Evolutionary conservation across 805 yeast genomes (phyloP).

Genomic region (Candida peoriensis): DNA sequence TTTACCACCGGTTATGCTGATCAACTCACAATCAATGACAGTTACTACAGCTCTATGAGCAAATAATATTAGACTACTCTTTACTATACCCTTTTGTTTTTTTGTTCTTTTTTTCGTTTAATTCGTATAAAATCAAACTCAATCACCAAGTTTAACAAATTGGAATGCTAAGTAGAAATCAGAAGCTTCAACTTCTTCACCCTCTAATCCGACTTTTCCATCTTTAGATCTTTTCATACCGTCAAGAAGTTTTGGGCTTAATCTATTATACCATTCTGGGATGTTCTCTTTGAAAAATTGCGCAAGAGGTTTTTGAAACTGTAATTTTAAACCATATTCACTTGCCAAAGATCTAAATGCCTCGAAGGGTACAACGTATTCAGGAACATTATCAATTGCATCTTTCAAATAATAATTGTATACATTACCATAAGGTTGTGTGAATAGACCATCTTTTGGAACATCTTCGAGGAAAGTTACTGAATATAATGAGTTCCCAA

Average conservation of each 20-base stretch:
- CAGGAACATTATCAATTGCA: slow-evolving; percentile 96
- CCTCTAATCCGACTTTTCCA: slow-evolving; percentile 82
- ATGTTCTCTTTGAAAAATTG: slow-evolving; percentile 80
- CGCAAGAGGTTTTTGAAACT: slow-evolving; percentile 70
- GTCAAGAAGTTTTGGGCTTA: slow-evolving; percentile 58
- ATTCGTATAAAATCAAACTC: background rate
- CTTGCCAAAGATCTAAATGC: slow-evolving; percentile 77
- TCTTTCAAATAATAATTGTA: slow-evolving; percentile 81
- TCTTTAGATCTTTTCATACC: slow-evolving; percentile 64
- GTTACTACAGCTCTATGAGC: slow-evolving; percentile 96
- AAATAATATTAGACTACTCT: slow-evolving; percentile 42
- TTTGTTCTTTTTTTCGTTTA: background rate
- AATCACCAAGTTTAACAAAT: slow-evolving; percentile 52
- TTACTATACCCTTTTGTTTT: background rate
- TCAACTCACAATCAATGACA: slow-evolving; percentile 92
- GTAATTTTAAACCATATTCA: slow-evolving; percentile 71
- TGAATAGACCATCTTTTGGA: slow-evolving; percentile 69
- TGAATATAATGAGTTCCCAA: slow-evolving; percentile 83
- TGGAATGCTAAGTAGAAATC: slow-evolving; percentile 85
- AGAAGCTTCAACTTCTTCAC: slow-evolving; percentile 81
- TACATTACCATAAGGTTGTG: slow-evolving; percentile 75
- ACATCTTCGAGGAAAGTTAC: slow-evolving; percentile 78
- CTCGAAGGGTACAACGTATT: slow-evolving; percentile 94
- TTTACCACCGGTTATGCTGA: slow-evolving; percentile 74
- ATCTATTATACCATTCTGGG: slow-evolving; percentile 53